Evolutionary conservation across 2,329 filamentous ascomycete species (phyloP).

Genomic region (Xylariales sp.): DNA sequence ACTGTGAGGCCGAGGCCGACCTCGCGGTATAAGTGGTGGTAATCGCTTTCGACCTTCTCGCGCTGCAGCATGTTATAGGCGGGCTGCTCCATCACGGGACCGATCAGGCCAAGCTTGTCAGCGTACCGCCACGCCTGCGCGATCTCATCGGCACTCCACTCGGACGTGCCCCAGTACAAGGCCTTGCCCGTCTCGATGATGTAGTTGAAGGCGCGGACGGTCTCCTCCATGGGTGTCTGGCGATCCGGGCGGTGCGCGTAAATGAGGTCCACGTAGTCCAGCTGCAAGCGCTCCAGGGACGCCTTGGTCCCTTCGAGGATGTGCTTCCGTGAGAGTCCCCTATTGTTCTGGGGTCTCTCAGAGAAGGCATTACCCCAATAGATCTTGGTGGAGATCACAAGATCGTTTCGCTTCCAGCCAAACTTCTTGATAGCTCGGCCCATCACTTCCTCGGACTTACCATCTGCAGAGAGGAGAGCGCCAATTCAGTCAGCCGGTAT

Average conservation of each 20-base stretch:
- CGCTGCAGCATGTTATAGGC: constrained; percentile 61
- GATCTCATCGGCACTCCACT: constrained; percentile 65
- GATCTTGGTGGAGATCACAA: constrained; percentile 60
- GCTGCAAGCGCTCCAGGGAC: constrained; percentile 52
- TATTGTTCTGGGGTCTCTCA: constrained; percentile 60
- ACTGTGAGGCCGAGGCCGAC: constrained; percentile 58
- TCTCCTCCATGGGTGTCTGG: constrained; percentile 66
- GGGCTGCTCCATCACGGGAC: constrained; percentile 63
- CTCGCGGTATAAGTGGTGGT: constrained; percentile 54
- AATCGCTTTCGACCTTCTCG: constrained; percentile 61
- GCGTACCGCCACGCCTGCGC: constrained; percentile 57
- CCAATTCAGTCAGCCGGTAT: background rate
- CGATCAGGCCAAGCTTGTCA: constrained; percentile 56
- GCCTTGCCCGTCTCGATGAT: constrained; percentile 56
- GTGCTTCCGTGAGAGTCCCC: constrained; percentile 64
- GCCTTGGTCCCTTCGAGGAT: constrained; percentile 61
- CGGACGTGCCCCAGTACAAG: constrained; percentile 63
- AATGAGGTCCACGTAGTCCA: constrained; percentile 63
- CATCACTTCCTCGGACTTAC: constrained; percentile 60
- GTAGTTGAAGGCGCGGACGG: constrained; percentile 66
- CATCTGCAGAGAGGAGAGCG: constrained; percentile 39
- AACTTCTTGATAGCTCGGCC: constrained; percentile 56
- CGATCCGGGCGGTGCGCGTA: constrained; percentile 67
- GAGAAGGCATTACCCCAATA: constrained; percentile 61
- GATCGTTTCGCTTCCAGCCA: constrained; percentile 56